Evolutionary conservation across 192 early-diverging fungal genomes (phyloP), one percentile per base, ranked within the genome.

Genomic region (Gaertneriomyces semiglobifer): DNA sequence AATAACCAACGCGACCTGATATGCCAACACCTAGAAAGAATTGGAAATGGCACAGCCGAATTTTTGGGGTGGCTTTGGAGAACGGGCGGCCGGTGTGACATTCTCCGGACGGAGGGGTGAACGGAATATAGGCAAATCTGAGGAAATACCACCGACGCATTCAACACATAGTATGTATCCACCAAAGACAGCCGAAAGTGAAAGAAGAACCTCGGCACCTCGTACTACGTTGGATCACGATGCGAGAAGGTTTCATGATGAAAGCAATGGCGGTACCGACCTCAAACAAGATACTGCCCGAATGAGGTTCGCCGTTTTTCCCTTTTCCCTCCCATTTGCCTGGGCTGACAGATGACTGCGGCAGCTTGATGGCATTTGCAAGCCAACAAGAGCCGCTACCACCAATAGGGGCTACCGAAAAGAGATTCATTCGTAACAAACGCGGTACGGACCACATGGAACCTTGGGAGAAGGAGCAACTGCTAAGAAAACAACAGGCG

Each of bases 41-140:
- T 33, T 51, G 7, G 74, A 75, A 54, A 73, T 73, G 44, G 74
- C 66, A 7, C 50, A 47, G 6, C 72, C 58, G 20, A 68, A 75
- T 61, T 69, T 69, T 9, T 75, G 74, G 74, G 74, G 74, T 4
- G 53, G 63, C 16, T 42, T 51, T 18, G 74, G 74, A 0, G 64
- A 16, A 25, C 69, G 73, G 9, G 70, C 70, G 12, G 65, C 70
- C n/a, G 25, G 25, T 33, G 25, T 33, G 25, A 1, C 25, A 2
- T 33, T 33, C 25, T 33, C 25, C 1, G 25, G 25, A 33, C 25
- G 25, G 25, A 33, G 25, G 2, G 25, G 25, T 33, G 25, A 33
- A 33, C 25, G 25, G 25, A 33, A 2, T 33, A 33, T 33, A 33
- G 25, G 25, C 25, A 33, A 33, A 33, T 33, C 25, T 33, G 25